A percentile compares a stretch with the other conserved stretches of the same genome.
These are phyloP conservation scores for Heimioporus sp. DNA, from an alignment of 768 basidiomycete species.

Conservation along the genomic window DNA sequence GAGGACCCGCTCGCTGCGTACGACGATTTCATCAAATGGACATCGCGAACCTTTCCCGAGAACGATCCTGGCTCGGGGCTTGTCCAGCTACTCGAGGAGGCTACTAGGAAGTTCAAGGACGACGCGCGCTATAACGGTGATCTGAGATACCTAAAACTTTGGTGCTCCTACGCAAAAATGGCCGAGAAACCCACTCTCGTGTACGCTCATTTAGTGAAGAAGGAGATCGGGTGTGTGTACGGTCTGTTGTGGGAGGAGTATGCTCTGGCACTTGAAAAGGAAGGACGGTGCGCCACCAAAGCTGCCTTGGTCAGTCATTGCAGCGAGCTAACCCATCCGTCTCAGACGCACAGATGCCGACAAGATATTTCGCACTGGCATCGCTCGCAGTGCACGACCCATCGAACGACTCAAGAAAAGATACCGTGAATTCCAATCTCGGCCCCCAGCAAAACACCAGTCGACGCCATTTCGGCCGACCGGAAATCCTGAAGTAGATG, in stretches of 20 bases:
- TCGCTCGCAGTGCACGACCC: constrained; percentile 78
- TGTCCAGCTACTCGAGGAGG: constrained; percentile 78
- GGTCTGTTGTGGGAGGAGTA: constrained; percentile 90
- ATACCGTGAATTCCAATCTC: constrained; percentile 76
- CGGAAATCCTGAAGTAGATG: constrained; percentile 26
- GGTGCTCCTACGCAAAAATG: constrained; percentile 83
- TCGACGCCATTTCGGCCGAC: constrained; percentile 24
- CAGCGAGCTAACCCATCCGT: constrained; percentile 4
- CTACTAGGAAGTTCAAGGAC: constrained; percentile 75
- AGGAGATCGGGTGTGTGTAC: constrained; percentile 73
- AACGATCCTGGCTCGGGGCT: constrained; percentile 70
- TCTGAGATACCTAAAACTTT: constrained; percentile 87
- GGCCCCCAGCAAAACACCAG: constrained; percentile 33
- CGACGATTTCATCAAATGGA: constrained; percentile 88
- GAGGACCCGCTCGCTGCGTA: constrained; percentile 88
- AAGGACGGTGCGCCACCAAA: constrained; percentile 59
- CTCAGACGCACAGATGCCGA: constrained; percentile 76
- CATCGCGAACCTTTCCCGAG: constrained; percentile 73
- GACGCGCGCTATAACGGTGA: constrained; percentile 87
- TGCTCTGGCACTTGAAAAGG: constrained; percentile 71
- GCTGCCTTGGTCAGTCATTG: not conserved
- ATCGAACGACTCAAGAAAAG: constrained; percentile 79
- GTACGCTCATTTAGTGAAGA: constrained; percentile 71
- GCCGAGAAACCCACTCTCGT: constrained; percentile 67
- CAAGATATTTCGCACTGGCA: constrained; percentile 75